phyloP scores from a whole-genome alignment of 495 filamentous ascomycete species.

The Antarctomyces pellizariae region DNA sequence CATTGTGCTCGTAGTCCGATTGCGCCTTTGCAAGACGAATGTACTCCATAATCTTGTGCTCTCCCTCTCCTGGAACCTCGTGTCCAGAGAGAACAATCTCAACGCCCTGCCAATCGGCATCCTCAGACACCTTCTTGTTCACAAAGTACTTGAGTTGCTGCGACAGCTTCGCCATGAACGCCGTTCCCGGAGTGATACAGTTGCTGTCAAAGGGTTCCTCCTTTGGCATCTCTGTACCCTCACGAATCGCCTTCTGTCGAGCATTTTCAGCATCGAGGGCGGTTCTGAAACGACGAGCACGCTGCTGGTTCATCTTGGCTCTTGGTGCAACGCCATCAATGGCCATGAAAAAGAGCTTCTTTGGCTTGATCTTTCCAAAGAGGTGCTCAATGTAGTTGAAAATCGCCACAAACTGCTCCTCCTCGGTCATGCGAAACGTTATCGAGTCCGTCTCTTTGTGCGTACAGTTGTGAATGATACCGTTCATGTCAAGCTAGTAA shows the following conservation, averaged over 20 bases:
- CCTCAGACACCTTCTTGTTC: constrained; percentile 94
- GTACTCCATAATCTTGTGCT: constrained; percentile 99
- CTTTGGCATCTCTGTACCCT: constrained; percentile 81
- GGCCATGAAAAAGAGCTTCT: constrained; percentile 97
- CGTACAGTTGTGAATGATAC: constrained; percentile 98
- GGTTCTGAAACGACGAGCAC: constrained; percentile 83
- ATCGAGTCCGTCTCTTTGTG: constrained; percentile 85
- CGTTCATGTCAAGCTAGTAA: constrained; percentile 77
- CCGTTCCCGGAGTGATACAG: constrained; percentile 86
- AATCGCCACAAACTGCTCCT: constrained; percentile 97
- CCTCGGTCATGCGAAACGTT: constrained; percentile 82
- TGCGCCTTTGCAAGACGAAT: constrained; percentile 93
- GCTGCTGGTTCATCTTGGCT: constrained; percentile 99
- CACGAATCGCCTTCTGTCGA: constrained; percentile 65
- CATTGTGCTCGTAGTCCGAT: constrained; percentile 78
- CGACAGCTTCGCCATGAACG: constrained; percentile 93
- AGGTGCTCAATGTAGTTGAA: constrained; percentile 99
- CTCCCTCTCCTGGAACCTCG: constrained; percentile 96
- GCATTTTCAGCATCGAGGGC: constrained; percentile 77
- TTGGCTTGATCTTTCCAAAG: constrained; percentile 95
- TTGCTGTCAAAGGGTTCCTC: constrained; percentile 97
- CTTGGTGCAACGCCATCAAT: constrained; percentile 94
- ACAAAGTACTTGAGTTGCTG: constrained; percentile 93
- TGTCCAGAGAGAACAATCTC: constrained; percentile 94
- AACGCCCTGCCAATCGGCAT: constrained; percentile 87